Evolutionary conservation across 1,284 basidiomycete genomes (phyloP).

Genomic region (Gymnopus androsaceus): DNA sequence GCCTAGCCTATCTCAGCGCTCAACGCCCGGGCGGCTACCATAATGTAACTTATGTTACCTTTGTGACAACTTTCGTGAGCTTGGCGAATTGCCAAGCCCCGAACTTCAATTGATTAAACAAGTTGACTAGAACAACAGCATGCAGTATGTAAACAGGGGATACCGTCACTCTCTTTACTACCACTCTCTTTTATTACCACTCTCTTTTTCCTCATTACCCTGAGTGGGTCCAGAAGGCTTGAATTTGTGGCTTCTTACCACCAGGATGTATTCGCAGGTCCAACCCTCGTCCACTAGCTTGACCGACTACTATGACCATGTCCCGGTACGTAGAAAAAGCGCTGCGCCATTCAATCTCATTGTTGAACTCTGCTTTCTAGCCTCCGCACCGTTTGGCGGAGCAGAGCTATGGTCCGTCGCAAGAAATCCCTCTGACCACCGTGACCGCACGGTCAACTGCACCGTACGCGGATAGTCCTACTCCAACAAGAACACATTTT

Average conservation of each 20-base stretch:
- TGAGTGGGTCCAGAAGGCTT: slow-evolving; percentile 8
- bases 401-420: no score
- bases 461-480: not conserved
- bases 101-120: no score
- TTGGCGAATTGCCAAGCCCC: no score
- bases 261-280: slow-evolving; percentile 25
- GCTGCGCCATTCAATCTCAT: not conserved
- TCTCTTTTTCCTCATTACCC: no score
- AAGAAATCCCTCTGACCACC: not conserved
- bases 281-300: slow-evolving; percentile 30
- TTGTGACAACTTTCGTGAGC: no score
- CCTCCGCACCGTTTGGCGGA: slow-evolving; percentile 15
- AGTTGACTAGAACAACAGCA: no score
- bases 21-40: no score
- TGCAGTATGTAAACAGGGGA: no score
- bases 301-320: slow-evolving; percentile 32
- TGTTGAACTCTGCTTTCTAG: not conserved
- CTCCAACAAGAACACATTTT: slow-evolving; percentile 1
- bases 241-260: not conserved
- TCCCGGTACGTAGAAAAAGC: slow-evolving; percentile 10
- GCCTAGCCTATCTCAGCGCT: no score
- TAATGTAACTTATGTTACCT: no score
- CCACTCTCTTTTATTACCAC: not conserved
- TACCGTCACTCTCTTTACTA: not conserved
- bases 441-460: not conserved